phyloP scores from a whole-genome alignment of 371 early-diverging fungal genomes.

The Mucor velutinosus region DNA sequence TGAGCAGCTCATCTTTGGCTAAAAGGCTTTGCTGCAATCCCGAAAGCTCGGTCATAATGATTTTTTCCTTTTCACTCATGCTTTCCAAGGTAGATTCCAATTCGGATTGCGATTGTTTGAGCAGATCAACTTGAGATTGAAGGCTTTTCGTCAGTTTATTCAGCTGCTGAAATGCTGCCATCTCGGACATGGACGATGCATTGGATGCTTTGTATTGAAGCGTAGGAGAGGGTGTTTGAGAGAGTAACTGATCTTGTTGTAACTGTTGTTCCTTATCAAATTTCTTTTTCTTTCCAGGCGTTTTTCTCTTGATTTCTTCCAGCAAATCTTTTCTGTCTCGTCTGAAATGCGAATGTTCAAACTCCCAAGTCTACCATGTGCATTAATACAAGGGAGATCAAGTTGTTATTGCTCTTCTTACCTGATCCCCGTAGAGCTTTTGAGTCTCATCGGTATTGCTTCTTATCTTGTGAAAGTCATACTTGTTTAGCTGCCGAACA shows the following conservation, averaged over 20 bases:
- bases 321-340: slow-evolving; percentile 65
- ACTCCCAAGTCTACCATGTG: slow-evolving; percentile 69
- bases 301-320: slow-evolving; percentile 64
- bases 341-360: slow-evolving; percentile 74
- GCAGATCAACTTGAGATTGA: slow-evolving; percentile 49
- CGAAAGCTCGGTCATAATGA: slow-evolving; percentile 62
- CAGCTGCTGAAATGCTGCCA: slow-evolving; percentile 16
- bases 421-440: slow-evolving; percentile 66
- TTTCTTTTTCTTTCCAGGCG: slow-evolving; percentile 40
- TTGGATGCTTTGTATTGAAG: neutral
- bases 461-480: slow-evolving; percentile 91
- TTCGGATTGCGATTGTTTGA: slow-evolving; percentile 37
- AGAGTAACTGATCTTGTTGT: neutral
- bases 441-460: slow-evolving; percentile 57
- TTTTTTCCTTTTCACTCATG: slow-evolving; percentile 57
- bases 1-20: slow-evolving; percentile 66
- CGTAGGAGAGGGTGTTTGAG: slow-evolving; percentile 1
- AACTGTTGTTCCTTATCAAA: slow-evolving; percentile 12
- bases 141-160: slow-evolving; percentile 34
- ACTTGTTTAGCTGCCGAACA: slow-evolving; percentile 96
- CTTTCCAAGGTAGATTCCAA: slow-evolving; percentile 42
- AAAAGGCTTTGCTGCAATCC: slow-evolving; percentile 59
- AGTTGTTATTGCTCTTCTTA: slow-evolving; percentile 7
- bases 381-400: neutral
- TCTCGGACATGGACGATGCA: neutral